These are phyloP conservation scores for Collariella sp. DNA, from an alignment of 495 filamentous ascomycete genomes.

Conservation along the genomic window DNA sequence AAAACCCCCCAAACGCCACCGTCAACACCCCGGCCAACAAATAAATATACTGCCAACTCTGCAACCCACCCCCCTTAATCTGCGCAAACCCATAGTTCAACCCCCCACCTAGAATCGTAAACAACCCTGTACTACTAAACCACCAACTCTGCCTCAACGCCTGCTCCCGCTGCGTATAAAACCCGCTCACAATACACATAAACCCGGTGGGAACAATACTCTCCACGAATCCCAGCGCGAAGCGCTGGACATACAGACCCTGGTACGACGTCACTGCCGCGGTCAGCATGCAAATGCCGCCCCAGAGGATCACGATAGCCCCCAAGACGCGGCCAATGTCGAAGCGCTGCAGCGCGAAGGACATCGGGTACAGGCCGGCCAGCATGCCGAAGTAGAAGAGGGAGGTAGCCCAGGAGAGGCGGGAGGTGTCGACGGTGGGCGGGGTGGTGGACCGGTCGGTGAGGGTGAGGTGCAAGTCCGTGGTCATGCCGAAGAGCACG, in stretches of 20 bases:
- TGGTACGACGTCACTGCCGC: conserved; percentile 55
- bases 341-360: conserved; percentile 58
- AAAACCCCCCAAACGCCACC: conserved; percentile 34
- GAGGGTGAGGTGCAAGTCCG: conserved; percentile 50
- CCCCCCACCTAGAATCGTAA: conserved; percentile 40
- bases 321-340: conserved; percentile 53
- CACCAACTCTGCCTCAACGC: conserved; percentile 31
- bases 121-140: conserved; percentile 44
- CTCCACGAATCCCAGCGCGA: conserved; percentile 59
- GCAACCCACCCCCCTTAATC: conserved; percentile 45
- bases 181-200: conserved; percentile 46
- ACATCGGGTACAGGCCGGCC: conserved; percentile 63
- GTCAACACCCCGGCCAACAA: conserved; percentile 62
- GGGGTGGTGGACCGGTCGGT: conserved; percentile 42
- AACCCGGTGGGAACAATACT: conserved; percentile 41
- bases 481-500: conserved; percentile 65
- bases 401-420: conserved; percentile 66
- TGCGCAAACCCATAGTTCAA: conserved; percentile 53
- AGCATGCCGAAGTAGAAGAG: conserved; percentile 77
- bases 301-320: conserved; percentile 57
- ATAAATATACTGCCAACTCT: conserved; percentile 58
- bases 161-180: conserved; percentile 50
- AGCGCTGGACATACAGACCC: conserved; percentile 53
- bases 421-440: conserved; percentile 48
- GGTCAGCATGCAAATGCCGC: conserved; percentile 56